Conservation (phyloP, 2,329 filamentous ascomycete species). For the Coleophoma cylindrospora region DNA sequence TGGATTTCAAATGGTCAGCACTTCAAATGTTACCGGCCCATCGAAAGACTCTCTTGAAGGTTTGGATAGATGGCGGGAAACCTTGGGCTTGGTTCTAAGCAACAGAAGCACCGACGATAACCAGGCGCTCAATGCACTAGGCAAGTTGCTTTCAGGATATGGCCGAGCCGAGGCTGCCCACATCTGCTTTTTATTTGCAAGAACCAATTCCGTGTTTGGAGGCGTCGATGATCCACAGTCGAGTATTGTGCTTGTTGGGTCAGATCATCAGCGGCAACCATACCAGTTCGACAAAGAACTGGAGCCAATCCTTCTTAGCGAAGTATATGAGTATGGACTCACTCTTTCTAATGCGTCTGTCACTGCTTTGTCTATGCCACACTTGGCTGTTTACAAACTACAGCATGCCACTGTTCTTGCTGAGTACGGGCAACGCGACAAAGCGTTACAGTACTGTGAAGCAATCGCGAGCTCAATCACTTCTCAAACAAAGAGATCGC, state of each 20-base stretch:
- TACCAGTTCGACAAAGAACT: conserved; percentile 73
- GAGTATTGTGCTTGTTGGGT: conserved; percentile 78
- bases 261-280: conserved; percentile 69
- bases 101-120: conserved; percentile 81
- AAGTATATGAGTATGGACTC: conserved; percentile 88
- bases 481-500: conserved; percentile 75
- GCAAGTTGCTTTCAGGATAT: conserved; percentile 78
- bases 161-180: conserved; percentile 88
- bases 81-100: conserved; percentile 76
- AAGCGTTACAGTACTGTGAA: conserved; percentile 90
- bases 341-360: conserved; percentile 60
- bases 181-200: conserved; percentile 87
- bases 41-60: conserved; percentile 75
- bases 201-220: conserved; percentile 64
- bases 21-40: conserved; percentile 53
- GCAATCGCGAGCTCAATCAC: conserved; percentile 71
- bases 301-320: conserved; percentile 87
- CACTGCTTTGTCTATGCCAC: conserved; percentile 59
- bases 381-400: conserved; percentile 87
- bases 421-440: conserved; percentile 74
- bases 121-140: conserved; percentile 72
- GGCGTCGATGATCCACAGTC: conserved; percentile 77
- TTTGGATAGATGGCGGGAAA: conserved; percentile 91
- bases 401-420: conserved; percentile 81
- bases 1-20: conserved; percentile 85